Base-by-base conservation (phyloP, 257 asterid genomes). In the Henckelia pumila region DNA sequence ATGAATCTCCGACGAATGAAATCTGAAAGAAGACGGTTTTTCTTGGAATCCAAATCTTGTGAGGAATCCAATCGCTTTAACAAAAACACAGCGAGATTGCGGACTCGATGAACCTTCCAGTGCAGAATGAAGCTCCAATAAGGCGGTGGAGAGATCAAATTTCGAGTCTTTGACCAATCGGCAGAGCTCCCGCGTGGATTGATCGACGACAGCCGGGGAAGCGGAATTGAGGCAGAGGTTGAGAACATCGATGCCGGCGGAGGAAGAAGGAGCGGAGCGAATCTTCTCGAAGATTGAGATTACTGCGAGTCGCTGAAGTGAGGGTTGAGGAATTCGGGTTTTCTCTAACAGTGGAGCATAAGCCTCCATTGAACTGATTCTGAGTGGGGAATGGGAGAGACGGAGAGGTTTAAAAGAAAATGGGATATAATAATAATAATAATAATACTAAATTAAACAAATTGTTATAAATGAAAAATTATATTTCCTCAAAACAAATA, bases 101-200 rank as follows among this genome's bases (percentile, higher is more conserved):
- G 84, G 66, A 77, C 63, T 83, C 55, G 87, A 60, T 0, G 79
- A 63, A 19, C 74, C 91, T 73, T 94, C 99, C 37, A 94, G 96
- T 56, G 95, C 91, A 8, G 97, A 85, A 76, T 88, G 99, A 50
- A 94, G 86, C 79, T 94, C 97, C 81, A 88, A 56, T 32, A 94
- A 76, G 16, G 82, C 99, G 25, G 80, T 76, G 30, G 87, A 67
- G 1, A 85, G 57, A 50, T 93, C 95, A 80, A 88, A 74, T 78
- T 79, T 85, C 6, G 87, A 76, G 78, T 91, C 97, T 81, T 75
- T 83, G 64, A 88, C 96, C 80, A 94, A 92, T 73, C 88, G 87
- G 77, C 97, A 90, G 58, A 91, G 75, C 63, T 91, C 97, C 23
- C 94, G 83, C 50, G 85, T 79, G 1, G 99, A 79, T 72, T 88